Evolutionary conservation across 2,329 filamentous ascomycete species (phyloP).

Genomic region (Aspergillus sp.): DNA sequence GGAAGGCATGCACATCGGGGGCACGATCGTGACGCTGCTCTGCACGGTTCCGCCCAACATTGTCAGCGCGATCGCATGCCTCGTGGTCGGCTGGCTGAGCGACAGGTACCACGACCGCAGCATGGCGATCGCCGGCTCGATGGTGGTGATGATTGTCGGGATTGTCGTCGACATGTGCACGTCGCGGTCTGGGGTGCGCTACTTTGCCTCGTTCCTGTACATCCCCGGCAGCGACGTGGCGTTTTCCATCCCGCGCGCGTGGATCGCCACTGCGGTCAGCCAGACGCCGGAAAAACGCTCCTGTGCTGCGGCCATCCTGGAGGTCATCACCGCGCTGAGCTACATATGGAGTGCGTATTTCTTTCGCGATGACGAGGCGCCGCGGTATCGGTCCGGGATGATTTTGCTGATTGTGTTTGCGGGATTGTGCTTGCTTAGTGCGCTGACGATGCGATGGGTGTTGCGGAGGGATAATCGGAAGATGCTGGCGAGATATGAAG

Average conservation of each 20-base stretch:
- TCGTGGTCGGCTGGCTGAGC: slow-evolving; percentile 1
- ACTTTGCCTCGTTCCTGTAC: slow-evolving; percentile 1
- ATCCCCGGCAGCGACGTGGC: background rate
- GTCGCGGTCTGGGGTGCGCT: background rate
- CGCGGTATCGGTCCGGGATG: background rate
- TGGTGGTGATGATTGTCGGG: slow-evolving; percentile 1
- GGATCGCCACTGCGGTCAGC: background rate
- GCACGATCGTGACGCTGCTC: background rate
- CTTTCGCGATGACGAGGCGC: background rate
- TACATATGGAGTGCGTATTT: slow-evolving; percentile 2
- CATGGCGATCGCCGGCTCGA: background rate
- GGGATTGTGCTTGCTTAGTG: background rate
- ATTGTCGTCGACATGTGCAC: background rate
- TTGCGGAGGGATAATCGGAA: slow-evolving; percentile 1
- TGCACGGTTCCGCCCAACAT: background rate
- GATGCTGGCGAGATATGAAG: background rate
- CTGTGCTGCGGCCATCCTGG: background rate
- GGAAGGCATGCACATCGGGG: background rate
- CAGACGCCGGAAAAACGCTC: slow-evolving; percentile 1
- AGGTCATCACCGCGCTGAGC: background rate
- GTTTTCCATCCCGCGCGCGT: background rate
- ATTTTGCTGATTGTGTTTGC: slow-evolving; percentile 1
- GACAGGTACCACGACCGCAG: slow-evolving; percentile 1
- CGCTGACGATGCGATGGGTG: background rate
- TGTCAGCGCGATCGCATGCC: background rate